Base-by-base conservation (phyloP, 257 asterid genomes). In the Jasminum sambac region DNA sequence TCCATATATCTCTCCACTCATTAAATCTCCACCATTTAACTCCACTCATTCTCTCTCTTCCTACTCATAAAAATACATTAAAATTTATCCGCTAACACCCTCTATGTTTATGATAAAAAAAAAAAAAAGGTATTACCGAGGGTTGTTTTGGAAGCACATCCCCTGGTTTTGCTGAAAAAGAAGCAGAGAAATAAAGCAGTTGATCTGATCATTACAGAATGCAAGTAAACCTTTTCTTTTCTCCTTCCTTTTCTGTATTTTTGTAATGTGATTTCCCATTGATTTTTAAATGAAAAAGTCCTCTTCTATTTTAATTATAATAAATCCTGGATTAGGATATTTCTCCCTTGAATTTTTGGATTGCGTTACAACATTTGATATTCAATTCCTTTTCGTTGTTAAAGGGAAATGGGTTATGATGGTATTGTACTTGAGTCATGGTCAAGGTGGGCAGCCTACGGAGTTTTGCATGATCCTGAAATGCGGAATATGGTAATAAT, bases 391-490 rank as follows among this genome's bases (percentile, higher is more conserved):
- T 74, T 71, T 39, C 66, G 26, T 72, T 73, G 44, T 66, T 23
- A 58, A 64, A 94, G 99, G 90, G 96, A 90, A 71, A 84, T 94
- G 91, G 91, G 79, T 77, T 94, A 86, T 72, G 97, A 94, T 79
- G 99, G 99, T 81, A 91, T 94, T 13, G 99, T 94, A 59, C 86
- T 94, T 73, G 99, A 91, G 80, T 91, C 97, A 11, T 94, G 97
- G 99, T 89, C 99, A 57, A 89, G 95, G 75, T 94, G 97, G 99
- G 96, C 94, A 67, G 88, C 89, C 72, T 86, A 87, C 77, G 98
- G 97, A 72, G 80, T 94, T 79, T 75, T 94, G 83, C 97, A 89
- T 52, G 96, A 91, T 70, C 90, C 89, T 68, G 87, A 86, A 61
- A 76, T 85, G 89, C 85, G 96, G 75, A 79, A 72, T 55, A 74